Base-by-base conservation (phyloP, 192 early-diverging fungal genomes). In the Umbelopsis ramanniana region DNA sequence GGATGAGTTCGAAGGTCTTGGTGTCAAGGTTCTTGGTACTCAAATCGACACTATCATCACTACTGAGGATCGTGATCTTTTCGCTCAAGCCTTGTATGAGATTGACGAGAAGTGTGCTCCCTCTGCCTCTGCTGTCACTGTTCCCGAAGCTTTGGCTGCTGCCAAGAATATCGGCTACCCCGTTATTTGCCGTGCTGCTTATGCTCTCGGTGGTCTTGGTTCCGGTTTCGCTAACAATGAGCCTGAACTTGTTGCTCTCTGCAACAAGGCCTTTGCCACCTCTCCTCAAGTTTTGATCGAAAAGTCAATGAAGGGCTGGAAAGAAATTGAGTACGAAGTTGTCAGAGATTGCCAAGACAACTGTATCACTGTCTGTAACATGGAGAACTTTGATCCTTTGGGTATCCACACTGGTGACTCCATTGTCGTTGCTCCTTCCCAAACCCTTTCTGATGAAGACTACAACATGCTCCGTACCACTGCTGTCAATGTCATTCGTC, bases 311-410 rank as follows among this genome's bases (percentile, higher is more conserved):
- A 99, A 99, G 87, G 97, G 97, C 24, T 99, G 97, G 97, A 99
- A 99, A 85, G 97, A 99, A 85, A 90, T 99, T 50, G 97, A 99
- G 82, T 97, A 99, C 79, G 97, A 99, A 81, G 97, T 99, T 46
- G 97, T 99, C 8, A 91, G 97, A 53, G 97, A 99, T 81, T 88
- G 89, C 74, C 81, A 86, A 26, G 91, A 99, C 84, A 99, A 99
- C 86, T 99, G 97, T 82, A 97, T 99, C 75, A 99, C 97, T 26
- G 97, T 98, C 63, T 98, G 96, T 86, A 97, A 98, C 82, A 98
- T 98, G 97, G 96, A 99, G 82, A 99, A 99, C 91, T 99, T 99
- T 89, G 97, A 99, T 77, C 97, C 97, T 47, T 89, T 99, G 33
- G 97, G 97, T 55, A 97, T 97, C 72, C 97, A 99, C 79, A 99